phyloP scores from a whole-genome alignment of 768 basidiomycete species.

The Lactarius hengduanensis region DNA sequence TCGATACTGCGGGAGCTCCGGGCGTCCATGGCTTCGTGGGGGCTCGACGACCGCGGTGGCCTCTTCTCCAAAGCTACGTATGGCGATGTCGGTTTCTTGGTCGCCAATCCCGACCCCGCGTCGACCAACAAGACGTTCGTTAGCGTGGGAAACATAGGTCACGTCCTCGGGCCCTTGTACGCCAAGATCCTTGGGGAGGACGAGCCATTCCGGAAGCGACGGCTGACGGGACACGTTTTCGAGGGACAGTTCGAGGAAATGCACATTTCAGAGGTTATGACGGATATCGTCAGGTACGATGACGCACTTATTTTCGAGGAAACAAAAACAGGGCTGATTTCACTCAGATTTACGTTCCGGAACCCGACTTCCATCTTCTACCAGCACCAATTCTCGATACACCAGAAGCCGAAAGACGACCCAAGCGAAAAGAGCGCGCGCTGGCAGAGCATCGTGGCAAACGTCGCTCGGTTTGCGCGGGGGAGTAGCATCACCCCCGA shows the following conservation, averaged over 20 bases:
- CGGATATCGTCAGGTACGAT: slow-evolving; percentile 11
- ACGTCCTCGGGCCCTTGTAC: slow-evolving; percentile 7
- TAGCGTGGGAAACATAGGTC: slow-evolving; percentile 6
- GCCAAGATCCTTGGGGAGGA: slow-evolving; percentile 17
- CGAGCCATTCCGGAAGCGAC: slow-evolving; percentile 14
- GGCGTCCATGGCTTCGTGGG: slow-evolving; percentile 23
- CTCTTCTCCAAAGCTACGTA: slow-evolving; percentile 15
- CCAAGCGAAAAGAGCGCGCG: slow-evolving; percentile 16
- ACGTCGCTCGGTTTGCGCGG: slow-evolving; percentile 4
- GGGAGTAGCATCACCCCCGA: slow-evolving; percentile 10
- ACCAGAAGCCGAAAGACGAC: slow-evolving; percentile 14
- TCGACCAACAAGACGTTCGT: slow-evolving; percentile 18
- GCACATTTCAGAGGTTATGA: slow-evolving; percentile 1
- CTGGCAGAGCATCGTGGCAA: slow-evolving; percentile 9
- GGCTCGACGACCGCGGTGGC: slow-evolving; percentile 9
- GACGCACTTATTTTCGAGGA: neutral
- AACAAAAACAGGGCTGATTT: neutral
- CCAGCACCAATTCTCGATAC: slow-evolving; percentile 18
- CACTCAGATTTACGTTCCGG: slow-evolving; percentile 14
- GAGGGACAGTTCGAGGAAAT: slow-evolving; percentile 19
- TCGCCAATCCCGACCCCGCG: slow-evolving; percentile 3
- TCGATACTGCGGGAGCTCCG: slow-evolving; percentile 17
- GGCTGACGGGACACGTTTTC: slow-evolving; percentile 16
- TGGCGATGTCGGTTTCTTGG: slow-evolving; percentile 19
- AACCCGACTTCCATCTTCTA: slow-evolving; percentile 9